A percentile compares a stretch with the other conserved stretches of the same genome.
Conservation (phyloP, 2,329 filamentous ascomycete species). For the Penicillium expansum region DNA sequence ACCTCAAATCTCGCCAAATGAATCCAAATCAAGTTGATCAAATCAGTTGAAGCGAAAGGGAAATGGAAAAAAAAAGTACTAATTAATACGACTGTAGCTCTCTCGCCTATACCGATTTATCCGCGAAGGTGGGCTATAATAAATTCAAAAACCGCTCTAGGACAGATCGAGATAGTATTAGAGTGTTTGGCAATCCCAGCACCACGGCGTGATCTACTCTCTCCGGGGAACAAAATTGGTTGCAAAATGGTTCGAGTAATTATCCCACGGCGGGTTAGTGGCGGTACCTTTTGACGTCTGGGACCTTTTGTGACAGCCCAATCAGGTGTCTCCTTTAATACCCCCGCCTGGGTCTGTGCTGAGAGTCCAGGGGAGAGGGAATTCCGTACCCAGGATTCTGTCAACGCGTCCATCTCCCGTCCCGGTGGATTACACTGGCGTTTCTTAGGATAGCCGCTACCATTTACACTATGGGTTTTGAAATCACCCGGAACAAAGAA, state of each 20-base stretch:
- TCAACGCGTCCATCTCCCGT: conserved; percentile 25
- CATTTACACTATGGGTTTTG: not conserved
- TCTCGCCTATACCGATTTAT: not conserved
- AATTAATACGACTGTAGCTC: not conserved
- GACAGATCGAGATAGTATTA: conserved; percentile 17
- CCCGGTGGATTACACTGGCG: conserved; percentile 5
- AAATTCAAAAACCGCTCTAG: conserved; percentile 7
- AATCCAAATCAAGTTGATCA: not conserved
- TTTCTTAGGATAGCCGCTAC: not conserved
- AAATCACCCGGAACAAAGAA: not conserved
- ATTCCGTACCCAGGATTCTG: conserved; percentile 18
- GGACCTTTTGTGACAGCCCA: conserved; percentile 6
- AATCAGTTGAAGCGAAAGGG: not conserved
- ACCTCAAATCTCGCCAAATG: conserved; percentile 16
- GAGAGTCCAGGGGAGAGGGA: conserved; percentile 18
- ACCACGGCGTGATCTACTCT: conserved; percentile 8
- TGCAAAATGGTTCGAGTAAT: conserved; percentile 16
- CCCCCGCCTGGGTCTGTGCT: conserved; percentile 5
- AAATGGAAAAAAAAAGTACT: not conserved
- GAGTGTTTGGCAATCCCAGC: conserved; percentile 3
- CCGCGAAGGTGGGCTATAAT: not conserved
- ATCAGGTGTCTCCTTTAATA: not conserved
- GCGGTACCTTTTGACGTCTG: conserved; percentile 19
- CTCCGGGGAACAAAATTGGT: conserved; percentile 6
- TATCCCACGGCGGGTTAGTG: conserved; percentile 14